phyloP scores from a whole-genome alignment of 352 stramenopile genomes.

The Phytopythium delawarense region DNA sequence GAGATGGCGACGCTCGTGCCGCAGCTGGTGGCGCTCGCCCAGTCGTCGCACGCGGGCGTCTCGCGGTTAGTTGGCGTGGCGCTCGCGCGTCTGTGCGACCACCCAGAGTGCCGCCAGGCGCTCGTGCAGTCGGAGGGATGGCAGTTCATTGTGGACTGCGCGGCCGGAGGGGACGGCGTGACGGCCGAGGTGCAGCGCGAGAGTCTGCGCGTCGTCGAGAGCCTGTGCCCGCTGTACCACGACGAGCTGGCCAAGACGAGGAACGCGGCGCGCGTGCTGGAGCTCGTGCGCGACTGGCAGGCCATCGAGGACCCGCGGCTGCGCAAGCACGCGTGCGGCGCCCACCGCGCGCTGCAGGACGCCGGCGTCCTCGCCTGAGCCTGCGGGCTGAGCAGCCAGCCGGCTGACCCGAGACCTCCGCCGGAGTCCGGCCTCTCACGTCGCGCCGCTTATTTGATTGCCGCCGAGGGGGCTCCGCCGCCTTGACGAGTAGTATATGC shows the following conservation, averaged over 20 bases:
- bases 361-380: constrained; percentile 71
- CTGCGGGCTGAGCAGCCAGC: too few species aligned
- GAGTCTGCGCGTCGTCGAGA: constrained; percentile 86
- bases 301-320: constrained; percentile 79
- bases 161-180: constrained; percentile 52
- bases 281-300: constrained; percentile 73
- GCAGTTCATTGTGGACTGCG: constrained; percentile 81
- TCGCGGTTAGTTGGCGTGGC: constrained; percentile 64
- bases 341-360: constrained; percentile 69
- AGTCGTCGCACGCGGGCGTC: constrained; percentile 60
- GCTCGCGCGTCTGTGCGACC: constrained; percentile 75
- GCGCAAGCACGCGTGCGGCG: constrained; percentile 84
- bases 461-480: background rate
- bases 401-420: too few species aligned
- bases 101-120: constrained; percentile 77
- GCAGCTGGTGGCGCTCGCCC: constrained; percentile 56
- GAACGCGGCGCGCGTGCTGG: constrained; percentile 51
- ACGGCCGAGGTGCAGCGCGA: constrained; percentile 75
- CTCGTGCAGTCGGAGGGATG: constrained; percentile 80
- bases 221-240: constrained; percentile 76
- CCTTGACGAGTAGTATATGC: constrained; percentile 5
- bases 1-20: constrained; percentile 67
- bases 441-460: constrained; percentile 3
- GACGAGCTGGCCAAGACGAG: constrained; percentile 72
- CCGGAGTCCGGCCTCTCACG: too few species aligned